Base-by-base conservation (phyloP, 345 rosid genomes). In the Salix caprea region DNA sequence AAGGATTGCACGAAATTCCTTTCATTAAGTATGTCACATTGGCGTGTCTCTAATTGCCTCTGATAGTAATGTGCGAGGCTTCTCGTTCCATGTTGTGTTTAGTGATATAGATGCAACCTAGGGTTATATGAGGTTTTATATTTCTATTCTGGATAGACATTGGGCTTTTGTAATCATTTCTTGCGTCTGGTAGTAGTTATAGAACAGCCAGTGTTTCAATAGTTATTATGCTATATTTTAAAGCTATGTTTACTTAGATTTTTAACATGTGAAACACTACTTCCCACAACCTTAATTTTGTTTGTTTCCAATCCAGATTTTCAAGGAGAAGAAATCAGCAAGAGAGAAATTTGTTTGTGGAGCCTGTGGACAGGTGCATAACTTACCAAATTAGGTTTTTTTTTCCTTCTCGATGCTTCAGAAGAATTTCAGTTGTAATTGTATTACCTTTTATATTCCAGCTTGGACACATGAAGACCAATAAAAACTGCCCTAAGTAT, bases 391-490 rank as follows among this genome's bases (percentile, higher is more conserved):
- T 65, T 71, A 28, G 70, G 50, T 39, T 65, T 36, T 54, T 37
- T 34, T 61, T 61, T 34, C 4, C 19, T 64, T 13, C 30, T 34
- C 64, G 26, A 50, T 66, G 48, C 40, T 78, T 71, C 54, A 30
- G 60, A 77, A 39, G 50, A 39, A 54, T 39, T 68, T 19, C 65
- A 32, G 40, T 66, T 72, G 18, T 77, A 70, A 78, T 71, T 18
- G 28, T 34, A 74, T 26, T 19, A 19, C 50, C 76, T 84, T 69
- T 74, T 26, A 54, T 69, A 79, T 75, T 77, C 74, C 93, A 96
- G 99, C 89, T 87, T 85, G 99, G 99, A 74, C 99, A 93, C 86
- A 96, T 92, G 99, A 96, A 94, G 84, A 96, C 99, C 84, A 96
- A 96, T 88, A 92, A 96, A 77, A 80, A 93, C 88, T 96, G 99